Evolutionary conservation across 345 rosid species (phyloP), one percentile per base, ranked within the genome.

Genomic region (Gynandropsis gynandra): DNA sequence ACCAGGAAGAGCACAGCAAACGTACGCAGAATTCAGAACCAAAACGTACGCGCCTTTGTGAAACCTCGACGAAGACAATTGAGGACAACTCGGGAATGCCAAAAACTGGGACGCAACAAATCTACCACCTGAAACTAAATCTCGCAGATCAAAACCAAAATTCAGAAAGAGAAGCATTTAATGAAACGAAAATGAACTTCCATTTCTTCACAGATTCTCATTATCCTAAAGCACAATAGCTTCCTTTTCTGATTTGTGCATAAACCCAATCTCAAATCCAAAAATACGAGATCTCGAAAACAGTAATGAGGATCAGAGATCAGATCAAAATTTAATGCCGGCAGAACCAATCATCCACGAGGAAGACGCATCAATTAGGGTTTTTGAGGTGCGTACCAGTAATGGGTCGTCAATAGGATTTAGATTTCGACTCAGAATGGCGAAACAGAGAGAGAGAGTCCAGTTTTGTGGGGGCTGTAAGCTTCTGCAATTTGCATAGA

Each of bases 371-470:
- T 21, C 34, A 52, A 58, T 65, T 56, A 71, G 76, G 76, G 72
- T 44, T 73, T 65, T 44, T 48, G 61, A 50, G 56, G 32, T 58
- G 67, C 74, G 56, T 63, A 77, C 76, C 74, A 57, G 62, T 68
- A 15, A 52, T 13, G 36, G 21, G n/a, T 16, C 32, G 20, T 27
- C 9, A 36, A 17, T 27, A 65, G 17, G 63, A 55, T 39, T 24
- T 13, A 63, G 67, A 52, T 65, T 69, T 33, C 53, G 7, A 57
- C 51, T 55, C 46, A 64, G 42, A 59, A 61, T 64, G 70, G 68
- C 67, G 50, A 52, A 53, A 51, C 31, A 24, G 29, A 24, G 29
- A 24, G 29, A 24, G 29, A 24, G 29, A 35, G 50, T 53, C 45
- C 72, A 51, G 61, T 55, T 63, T 35, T 57, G 31, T 50, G 60